Percentiles rank a stretch among this genome's conserved stretches.
phyloP scores from a whole-genome alignment of 2,329 filamentous ascomycete genomes.

The Balansia obtecta region DNA sequence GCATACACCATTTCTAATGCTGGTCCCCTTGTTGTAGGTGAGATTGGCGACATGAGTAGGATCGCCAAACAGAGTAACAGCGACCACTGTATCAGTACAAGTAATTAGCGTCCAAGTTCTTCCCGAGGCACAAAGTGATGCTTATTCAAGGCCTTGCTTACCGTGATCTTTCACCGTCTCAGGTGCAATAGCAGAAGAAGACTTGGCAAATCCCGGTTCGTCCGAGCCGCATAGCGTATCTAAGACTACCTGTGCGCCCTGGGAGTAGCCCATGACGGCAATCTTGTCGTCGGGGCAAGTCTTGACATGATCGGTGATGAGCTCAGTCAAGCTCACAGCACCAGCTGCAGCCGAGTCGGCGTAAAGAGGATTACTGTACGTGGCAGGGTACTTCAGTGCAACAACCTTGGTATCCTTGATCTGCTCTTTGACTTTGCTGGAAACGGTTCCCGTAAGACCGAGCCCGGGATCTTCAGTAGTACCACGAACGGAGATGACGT shows the following conservation, averaged over 20 bases:
- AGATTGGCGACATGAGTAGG: slow-evolving; percentile 24
- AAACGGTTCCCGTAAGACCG: slow-evolving; percentile 22
- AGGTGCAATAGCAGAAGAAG: slow-evolving; percentile 14
- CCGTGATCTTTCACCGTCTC: slow-evolving; percentile 21
- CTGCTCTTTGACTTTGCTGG: slow-evolving; percentile 18
- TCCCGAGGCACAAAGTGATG: slow-evolving; percentile 6
- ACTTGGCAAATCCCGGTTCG: slow-evolving; percentile 16
- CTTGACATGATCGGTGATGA: slow-evolving; percentile 19
- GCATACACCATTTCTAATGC: slow-evolving; percentile 25
- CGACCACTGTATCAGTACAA: slow-evolving; percentile 20
- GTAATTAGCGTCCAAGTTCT: neutral
- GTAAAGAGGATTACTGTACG: slow-evolving; percentile 20
- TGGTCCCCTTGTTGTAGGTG: slow-evolving; percentile 25
- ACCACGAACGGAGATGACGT: slow-evolving; percentile 28
- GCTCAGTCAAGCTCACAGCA: slow-evolving; percentile 16
- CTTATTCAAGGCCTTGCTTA: slow-evolving; percentile 7
- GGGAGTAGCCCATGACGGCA: slow-evolving; percentile 29
- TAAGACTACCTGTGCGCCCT: slow-evolving; percentile 27
- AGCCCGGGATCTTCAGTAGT: slow-evolving; percentile 22
- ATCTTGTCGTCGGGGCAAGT: slow-evolving; percentile 27
- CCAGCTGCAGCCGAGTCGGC: slow-evolving; percentile 22
- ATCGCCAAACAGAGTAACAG: slow-evolving; percentile 28
- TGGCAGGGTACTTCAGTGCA: slow-evolving; percentile 27
- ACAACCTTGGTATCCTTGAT: slow-evolving; percentile 22
- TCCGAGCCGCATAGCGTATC: slow-evolving; percentile 26